Conservation (phyloP, 2,329 filamentous ascomycete genomes). For the Aphanocladium album region DNA sequence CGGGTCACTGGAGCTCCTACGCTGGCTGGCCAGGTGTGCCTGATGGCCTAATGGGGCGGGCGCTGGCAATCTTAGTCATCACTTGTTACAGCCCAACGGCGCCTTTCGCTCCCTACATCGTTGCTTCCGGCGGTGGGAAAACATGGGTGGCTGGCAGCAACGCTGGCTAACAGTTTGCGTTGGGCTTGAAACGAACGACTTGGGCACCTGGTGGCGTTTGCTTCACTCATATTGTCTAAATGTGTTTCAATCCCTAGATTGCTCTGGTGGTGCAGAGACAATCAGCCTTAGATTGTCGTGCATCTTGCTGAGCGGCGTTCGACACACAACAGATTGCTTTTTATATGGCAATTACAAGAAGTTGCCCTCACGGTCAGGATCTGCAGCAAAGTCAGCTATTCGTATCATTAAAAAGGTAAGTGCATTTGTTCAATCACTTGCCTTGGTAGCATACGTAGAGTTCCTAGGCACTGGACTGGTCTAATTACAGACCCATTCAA, state of each 20-base stretch:
- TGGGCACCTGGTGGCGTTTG: constrained; percentile 7
- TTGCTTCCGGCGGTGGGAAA: neutral
- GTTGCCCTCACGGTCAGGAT: no score
- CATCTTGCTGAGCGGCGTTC: no score
- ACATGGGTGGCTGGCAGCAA: neutral
- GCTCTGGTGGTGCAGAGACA: no score
- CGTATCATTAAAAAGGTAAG: no score
- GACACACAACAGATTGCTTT: no score
- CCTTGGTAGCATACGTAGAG: no score
- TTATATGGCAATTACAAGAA: no score
- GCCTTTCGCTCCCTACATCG: neutral
- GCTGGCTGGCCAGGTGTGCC: neutral
- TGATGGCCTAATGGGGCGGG: neutral
- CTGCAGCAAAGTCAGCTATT: no score
- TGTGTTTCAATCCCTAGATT: neutral
- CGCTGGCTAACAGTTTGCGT: neutral
- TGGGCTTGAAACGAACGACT: neutral
- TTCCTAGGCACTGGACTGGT: no score
- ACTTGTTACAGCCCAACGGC: constrained; percentile 5
- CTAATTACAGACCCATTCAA: no score
- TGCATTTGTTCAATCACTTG: no score
- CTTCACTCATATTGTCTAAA: neutral
- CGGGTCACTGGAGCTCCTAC: constrained; percentile 2
- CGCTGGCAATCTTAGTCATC: neutral
- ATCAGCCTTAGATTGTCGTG: no score